Base-by-base conservation (phyloP, 1,284 basidiomycete species). In the Puccinia sorghi region DNA sequence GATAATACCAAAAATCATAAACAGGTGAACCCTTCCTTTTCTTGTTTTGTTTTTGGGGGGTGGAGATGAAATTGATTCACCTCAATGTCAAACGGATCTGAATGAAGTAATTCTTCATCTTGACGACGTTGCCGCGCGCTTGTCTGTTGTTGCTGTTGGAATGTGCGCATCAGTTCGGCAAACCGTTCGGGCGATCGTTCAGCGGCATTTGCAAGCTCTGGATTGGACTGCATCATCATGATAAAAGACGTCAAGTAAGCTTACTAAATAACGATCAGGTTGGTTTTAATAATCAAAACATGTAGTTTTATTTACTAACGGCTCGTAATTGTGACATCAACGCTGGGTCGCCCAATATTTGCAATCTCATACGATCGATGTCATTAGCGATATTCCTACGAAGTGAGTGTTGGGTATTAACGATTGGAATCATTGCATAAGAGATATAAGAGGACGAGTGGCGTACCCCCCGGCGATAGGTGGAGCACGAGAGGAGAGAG, bases 21-120 rank as follows among this genome's bases (percentile, higher is more conserved):
- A 61, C n/a, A 12, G 32, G 4, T 61, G 20, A 8, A 7, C 20
- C 3, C 9, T 2, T n/a, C 13, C 6, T 52, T 52, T 20, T 52
- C n/a, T n/a, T n/a, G n/a, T 52, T 37, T 64, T 22, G 13, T 64
- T 3, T 22, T 3, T 27, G 11, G 61, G 32, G n/a, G 37, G 17
- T 7, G 15, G 0, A 39, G 46, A 7, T 6, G 48, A 17, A 9
- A 13, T 9, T 20, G 48, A 39, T 22, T 39, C 15, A 76, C 92
- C 83, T 97, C 93, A 3, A 97, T 86, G 83, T 97, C 90, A 84
- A 90, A 97, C 0, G 94, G 94, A 84, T 97, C 90, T 0, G 90
- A 90, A 82, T 94, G 91, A 76, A 94, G 87, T 56, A 72, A 70
- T 50, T 80, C 80, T 66, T 77, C 69, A 56, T 80, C 76, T 41